phyloP scores from a whole-genome alignment of 2,329 filamentous ascomycete genomes.

The Cladosporium cucumerinum region DNA sequence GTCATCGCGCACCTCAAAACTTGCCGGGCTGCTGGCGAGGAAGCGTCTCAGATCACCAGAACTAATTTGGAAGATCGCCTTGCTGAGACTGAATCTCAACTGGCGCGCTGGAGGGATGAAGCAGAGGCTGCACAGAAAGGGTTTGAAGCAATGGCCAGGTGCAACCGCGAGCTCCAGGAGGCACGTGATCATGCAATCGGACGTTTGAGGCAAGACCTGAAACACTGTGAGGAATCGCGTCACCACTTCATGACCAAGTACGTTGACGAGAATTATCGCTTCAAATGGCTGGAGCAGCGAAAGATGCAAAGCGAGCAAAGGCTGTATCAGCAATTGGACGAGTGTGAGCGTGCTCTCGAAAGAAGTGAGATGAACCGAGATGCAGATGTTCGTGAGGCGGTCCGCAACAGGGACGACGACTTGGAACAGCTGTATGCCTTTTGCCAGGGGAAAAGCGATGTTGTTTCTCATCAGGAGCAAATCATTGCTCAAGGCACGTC shows the following conservation, averaged over 20 bases:
- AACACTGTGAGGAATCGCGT: constrained; percentile 9
- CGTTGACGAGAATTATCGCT: constrained; percentile 13
- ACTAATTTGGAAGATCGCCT: neutral
- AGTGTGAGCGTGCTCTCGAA: constrained; percentile 1
- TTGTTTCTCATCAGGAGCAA: constrained; percentile 3
- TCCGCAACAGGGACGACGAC: constrained; percentile 6
- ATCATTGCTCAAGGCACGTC: constrained; percentile 9
- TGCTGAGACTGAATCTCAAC: neutral
- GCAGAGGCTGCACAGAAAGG: neutral
- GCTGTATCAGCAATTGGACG: neutral
- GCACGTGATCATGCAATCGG: neutral
- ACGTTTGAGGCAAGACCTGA: constrained; percentile 1
- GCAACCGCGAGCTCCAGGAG: constrained; percentile 1
- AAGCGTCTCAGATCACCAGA: constrained; percentile 1
- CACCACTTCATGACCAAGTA: constrained; percentile 16
- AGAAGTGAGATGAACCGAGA: neutral
- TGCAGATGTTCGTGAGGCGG: neutral
- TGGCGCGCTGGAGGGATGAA: neutral
- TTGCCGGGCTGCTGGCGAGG: neutral
- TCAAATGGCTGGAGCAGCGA: constrained; percentile 14
- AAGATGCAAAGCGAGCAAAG: constrained; percentile 6
- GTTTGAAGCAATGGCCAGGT: neutral
- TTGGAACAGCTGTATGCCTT: constrained; percentile 8
- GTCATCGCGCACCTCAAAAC: neutral
- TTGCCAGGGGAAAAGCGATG: neutral